Percentiles rank a stretch among this genome's conserved stretches.
These are phyloP conservation scores for Ascochyta viciae-villosae DNA, from an alignment of 2,329 filamentous ascomycete species.

Conservation along the genomic window DNA sequence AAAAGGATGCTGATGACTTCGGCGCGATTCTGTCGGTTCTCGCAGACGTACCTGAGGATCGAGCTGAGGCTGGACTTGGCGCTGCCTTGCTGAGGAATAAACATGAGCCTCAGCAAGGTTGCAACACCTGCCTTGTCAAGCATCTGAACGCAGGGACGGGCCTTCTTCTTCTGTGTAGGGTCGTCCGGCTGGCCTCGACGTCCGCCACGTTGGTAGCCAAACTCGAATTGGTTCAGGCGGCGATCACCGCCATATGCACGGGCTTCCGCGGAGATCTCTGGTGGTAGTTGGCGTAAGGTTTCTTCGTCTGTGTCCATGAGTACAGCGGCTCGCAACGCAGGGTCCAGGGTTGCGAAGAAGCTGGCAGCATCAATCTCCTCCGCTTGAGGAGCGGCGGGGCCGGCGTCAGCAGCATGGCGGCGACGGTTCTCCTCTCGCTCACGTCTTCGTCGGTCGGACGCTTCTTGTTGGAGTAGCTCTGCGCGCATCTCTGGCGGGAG, in stretches of 20 bases:
- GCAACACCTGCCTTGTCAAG: slow-evolving; percentile 95
- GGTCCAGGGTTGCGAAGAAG: slow-evolving; percentile 89
- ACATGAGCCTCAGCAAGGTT: slow-evolving; percentile 97
- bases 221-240: slow-evolving; percentile 61
- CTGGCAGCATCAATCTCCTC: slow-evolving; percentile 92
- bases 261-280: slow-evolving; percentile 85
- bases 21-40: slow-evolving; percentile 93
- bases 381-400: slow-evolving; percentile 50
- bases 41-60: slow-evolving; percentile 88
- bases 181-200: slow-evolving; percentile 54
- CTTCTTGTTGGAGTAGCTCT: slow-evolving; percentile 90
- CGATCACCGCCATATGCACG: slow-evolving; percentile 69
- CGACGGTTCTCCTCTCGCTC: slow-evolving; percentile 83
- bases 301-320: slow-evolving; percentile 92
- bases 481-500: slow-evolving; percentile 87
- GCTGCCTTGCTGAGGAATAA: slow-evolving; percentile 89
- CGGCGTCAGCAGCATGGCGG: slow-evolving; percentile 62
- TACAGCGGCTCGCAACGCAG: slow-evolving; percentile 82
- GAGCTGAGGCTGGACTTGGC: slow-evolving; percentile 84
- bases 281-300: slow-evolving; percentile 81
- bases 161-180: slow-evolving; percentile 67
- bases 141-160: slow-evolving; percentile 88
- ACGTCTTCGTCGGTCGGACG: slow-evolving; percentile 83
- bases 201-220: slow-evolving; percentile 42
- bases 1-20: slow-evolving; percentile 93